Percentiles rank a stretch among this genome's conserved stretches.
Conservation (phyloP, 1,139 yeast species). For the Kurtzmaniella quercitrusa region DNA sequence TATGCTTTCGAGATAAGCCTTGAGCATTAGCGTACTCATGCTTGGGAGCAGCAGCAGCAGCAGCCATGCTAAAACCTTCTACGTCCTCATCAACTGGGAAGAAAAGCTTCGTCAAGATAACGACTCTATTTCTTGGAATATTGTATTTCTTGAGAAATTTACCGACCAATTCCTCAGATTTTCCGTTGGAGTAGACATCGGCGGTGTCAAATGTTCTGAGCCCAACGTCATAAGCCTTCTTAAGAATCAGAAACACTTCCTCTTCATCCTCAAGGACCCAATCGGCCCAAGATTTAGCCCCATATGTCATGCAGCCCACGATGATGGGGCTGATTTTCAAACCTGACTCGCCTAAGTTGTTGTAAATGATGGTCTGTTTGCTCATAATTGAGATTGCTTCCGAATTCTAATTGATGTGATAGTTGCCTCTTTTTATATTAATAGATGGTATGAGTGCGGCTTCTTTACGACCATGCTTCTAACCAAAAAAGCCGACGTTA, state of each 20-base stretch:
- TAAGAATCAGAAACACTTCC: slow-evolving; percentile 28
- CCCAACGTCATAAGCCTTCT: slow-evolving; percentile 47
- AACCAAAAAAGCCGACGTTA: too few relatives aligned
- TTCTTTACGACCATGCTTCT: too few relatives aligned
- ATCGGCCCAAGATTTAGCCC: slow-evolving; percentile 40
- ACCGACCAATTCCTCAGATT: slow-evolving; percentile 19
- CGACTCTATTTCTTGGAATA: slow-evolving; percentile 22
- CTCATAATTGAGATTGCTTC: too few relatives aligned
- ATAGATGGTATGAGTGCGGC: too few relatives aligned
- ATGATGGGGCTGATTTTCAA: slow-evolving; percentile 48
- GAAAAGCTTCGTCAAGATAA: slow-evolving; percentile 38
- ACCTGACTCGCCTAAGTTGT: slow-evolving; percentile 46
- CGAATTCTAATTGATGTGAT: too few relatives aligned
- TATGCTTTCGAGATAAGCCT: slow-evolving; percentile 54
- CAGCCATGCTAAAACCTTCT: slow-evolving; percentile 5
- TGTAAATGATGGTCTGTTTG: neutral
- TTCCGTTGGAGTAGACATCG: slow-evolving; percentile 29
- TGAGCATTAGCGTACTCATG: slow-evolving; percentile 17
- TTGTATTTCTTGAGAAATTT: slow-evolving; percentile 21
- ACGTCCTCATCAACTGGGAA: slow-evolving; percentile 12
- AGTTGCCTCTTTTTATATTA: too few relatives aligned
- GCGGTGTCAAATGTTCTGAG: slow-evolving; percentile 55
- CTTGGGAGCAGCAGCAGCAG: slow-evolving; percentile 7
- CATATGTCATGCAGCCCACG: slow-evolving; percentile 58
- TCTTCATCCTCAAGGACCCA: slow-evolving; percentile 44